Base-by-base conservation (phyloP, 805 yeast genomes). In the Suhomyces tanzawaensis region DNA sequence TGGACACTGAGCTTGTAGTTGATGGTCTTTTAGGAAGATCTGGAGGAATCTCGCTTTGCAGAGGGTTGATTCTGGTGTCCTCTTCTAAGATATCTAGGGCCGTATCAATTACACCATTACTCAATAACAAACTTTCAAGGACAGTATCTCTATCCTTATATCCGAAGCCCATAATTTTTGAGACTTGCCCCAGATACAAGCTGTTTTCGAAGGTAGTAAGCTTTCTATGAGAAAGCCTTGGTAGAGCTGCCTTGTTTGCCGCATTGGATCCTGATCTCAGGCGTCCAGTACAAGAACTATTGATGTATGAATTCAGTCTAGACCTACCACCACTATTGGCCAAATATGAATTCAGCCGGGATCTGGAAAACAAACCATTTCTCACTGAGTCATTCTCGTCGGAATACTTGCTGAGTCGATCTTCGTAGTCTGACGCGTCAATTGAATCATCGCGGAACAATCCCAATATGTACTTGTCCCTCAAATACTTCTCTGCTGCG, bases 391-490 rank as follows among this genome's bases (percentile, higher is more conserved):
- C 48, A 14, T 42, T 37, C 11, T 48, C 63, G 29, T 54, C 59
- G 9, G 58, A 50, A 35, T 49, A 55, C 12, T 53, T 37, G 16
- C 53, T 45, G 31, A 23, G 31, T 5, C 46, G 47, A 29, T 62
- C 60, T 23, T 63, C 64, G 41, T 66, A 66, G 29, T 71, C 77
- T 1, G 46, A 47, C 11, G 51, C 48, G 9, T 57, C 59, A 32
- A 66, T 55, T 6, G 53, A 47, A 29, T 69, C 75, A 34, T 65
- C 63, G 38, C 79, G 58, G 51, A 73, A 86, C 41, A 66, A 71
- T 1, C 89, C 88, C n/a, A 60, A 49, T 16, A 83, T 61, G 57
- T 86, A 86, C 55, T 86, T 86, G 32, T 82, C 79, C 45, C 82
- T 69, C 30, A 86, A 60, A 60, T 64, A 86, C 41, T 71, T 65